Base-by-base conservation (phyloP, 192 early-diverging fungal species). In the Entomortierella chlamydospora region DNA sequence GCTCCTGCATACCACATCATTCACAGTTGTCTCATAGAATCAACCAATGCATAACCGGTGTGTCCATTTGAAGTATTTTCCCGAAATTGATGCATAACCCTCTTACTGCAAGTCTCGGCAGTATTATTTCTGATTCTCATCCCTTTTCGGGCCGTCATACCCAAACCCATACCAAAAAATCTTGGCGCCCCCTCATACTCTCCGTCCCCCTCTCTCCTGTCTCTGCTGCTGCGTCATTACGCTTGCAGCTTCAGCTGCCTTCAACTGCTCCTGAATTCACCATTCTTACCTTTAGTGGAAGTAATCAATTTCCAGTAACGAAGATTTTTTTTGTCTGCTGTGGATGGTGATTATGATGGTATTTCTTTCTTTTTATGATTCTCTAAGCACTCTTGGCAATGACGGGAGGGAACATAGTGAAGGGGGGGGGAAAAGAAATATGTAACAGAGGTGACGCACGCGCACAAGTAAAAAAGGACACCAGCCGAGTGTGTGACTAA, bases 321-420 rank as follows among this genome's bases (percentile, higher is more conserved):
- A n/a, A n/a, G n/a, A n/a, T n/a, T n/a, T n/a, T n/a, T n/a, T n/a
- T n/a, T n/a, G n/a, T 51, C 4, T 25, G 18, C 17, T 18, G 17
- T 51, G 6, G 23, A n/a, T 4, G 8, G 23, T 18, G 23, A 51
- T 15, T 25, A 7, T 51, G 50, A n/a, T 51, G 20, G 6, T 51
- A n/a, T 8, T 51, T 51, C 5, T 8, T 15, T 34, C 20, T 34
- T 59, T 59, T 59, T 59, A 11, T 64, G 15, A 72, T 58, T 72
- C 61, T 64, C 70, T 72, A 54, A 49, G 62, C 62, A 33, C 55
- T 52, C 70, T 72, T 57, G 55, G 45, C 55, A 25, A 58, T 58
- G 45, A 54, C 26, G 28, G 43, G 56, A 57, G 64, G 33, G 23
- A 41, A 58, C 70, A 72, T 72, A 45, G 23, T 72, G 70, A 20